Evolutionary conservation across 2,329 filamentous ascomycete species (phyloP).

Genomic region (Hypoxylon sp.): DNA sequence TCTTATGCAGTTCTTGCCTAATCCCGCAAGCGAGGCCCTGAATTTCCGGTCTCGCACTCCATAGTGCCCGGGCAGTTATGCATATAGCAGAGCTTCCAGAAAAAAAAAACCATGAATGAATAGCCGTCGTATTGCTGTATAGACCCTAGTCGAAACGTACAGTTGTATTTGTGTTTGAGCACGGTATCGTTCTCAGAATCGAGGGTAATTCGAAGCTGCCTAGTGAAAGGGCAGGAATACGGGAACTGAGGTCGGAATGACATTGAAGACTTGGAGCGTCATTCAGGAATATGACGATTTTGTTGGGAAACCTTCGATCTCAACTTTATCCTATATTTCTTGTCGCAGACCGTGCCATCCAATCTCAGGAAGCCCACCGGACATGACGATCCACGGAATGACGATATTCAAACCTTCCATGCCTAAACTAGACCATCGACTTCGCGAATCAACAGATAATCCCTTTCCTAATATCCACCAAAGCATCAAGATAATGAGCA

Average conservation of each 20-base stretch:
- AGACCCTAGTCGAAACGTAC: not conserved
- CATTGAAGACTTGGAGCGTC: not conserved
- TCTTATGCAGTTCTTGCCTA: not conserved
- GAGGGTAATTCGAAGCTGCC: not conserved
- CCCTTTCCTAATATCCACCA: slow-evolving; percentile 13
- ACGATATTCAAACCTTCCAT: slow-evolving; percentile 14
- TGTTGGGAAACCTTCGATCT: slow-evolving; percentile 13
- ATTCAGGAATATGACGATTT: not conserved
- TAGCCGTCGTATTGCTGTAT: not conserved
- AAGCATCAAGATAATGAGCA: slow-evolving; percentile 1
- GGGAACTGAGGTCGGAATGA: not conserved
- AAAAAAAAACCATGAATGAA: not conserved
- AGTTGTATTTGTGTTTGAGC: not conserved
- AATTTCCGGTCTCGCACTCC: not conserved
- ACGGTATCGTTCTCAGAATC: not conserved
- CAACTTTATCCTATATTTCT: slow-evolving; percentile 9
- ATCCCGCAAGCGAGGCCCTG: too few relatives aligned
- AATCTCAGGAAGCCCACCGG: slow-evolving; percentile 32
- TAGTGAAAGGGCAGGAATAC: not conserved
- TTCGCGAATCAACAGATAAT: not conserved
- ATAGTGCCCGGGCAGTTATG: not conserved
- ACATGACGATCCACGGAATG: slow-evolving; percentile 14
- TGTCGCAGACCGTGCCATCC: slow-evolving; percentile 6
- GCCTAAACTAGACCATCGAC: not conserved
- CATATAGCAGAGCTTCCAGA: not conserved